Conservation (phyloP, 2,329 filamentous ascomycete species). For the Penicillium sp. region DNA sequence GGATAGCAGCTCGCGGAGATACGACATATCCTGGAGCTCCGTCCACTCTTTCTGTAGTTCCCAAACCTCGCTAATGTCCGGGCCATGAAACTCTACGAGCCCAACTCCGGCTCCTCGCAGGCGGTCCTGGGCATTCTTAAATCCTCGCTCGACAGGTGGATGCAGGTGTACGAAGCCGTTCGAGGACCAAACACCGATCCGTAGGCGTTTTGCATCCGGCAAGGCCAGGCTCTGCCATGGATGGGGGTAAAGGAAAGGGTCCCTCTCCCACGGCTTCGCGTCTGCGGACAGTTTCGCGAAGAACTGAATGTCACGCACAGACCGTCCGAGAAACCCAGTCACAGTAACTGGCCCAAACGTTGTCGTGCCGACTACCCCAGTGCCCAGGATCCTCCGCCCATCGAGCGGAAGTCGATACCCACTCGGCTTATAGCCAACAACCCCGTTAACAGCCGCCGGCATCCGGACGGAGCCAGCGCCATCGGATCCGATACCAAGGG, state of each 20-base stretch:
- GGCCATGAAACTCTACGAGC: background rate
- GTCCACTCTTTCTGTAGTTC: background rate
- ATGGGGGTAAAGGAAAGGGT: conserved; percentile 3
- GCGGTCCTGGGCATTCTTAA: background rate
- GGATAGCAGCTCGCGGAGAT: background rate
- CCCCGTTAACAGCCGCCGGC: conserved; percentile 1
- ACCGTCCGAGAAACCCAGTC: background rate
- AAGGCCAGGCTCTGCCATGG: background rate
- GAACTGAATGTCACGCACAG: background rate
- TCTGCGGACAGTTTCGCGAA: background rate
- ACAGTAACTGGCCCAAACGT: background rate
- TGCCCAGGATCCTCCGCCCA: background rate
- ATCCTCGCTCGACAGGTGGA: background rate
- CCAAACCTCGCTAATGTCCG: background rate
- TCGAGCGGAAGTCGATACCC: background rate
- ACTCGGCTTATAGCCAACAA: background rate
- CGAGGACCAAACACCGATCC: background rate
- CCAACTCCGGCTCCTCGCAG: background rate
- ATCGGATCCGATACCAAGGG: background rate
- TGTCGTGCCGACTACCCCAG: background rate
- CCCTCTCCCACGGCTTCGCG: background rate
- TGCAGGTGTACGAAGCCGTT: background rate
- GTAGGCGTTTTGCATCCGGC: background rate
- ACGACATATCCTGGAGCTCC: background rate
- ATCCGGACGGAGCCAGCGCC: background rate